These are phyloP conservation scores for Sequoiadendron giganteum DNA, from an alignment of 75 land plant species.

Conservation along the genomic window DNA sequence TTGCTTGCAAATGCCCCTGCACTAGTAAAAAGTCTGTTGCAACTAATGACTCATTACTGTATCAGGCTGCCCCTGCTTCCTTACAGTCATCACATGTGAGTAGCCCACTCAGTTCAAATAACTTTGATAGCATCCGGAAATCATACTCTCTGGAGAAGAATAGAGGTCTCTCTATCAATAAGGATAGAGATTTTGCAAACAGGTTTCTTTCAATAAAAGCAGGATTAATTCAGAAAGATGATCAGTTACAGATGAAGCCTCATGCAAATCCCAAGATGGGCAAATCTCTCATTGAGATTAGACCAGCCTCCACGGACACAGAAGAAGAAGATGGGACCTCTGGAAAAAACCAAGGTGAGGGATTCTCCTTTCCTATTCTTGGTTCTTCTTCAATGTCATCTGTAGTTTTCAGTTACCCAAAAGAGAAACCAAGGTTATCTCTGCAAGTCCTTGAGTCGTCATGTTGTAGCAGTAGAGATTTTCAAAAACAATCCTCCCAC, in stretches of 20 bases:
- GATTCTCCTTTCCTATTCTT: conserved; percentile 9
- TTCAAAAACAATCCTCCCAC: neutral
- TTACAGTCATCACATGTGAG: neutral
- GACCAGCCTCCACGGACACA: neutral
- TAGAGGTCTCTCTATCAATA: neutral
- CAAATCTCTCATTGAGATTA: neutral
- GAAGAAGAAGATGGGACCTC: neutral
- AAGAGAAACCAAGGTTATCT: conserved; percentile 10
- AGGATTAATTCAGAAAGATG: neutral
- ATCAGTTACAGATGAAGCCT: neutral
- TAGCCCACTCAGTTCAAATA: conserved; percentile 1
- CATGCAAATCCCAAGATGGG: neutral
- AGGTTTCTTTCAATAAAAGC: neutral
- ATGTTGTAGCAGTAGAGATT: neutral
- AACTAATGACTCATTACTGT: neutral
- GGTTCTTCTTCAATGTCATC: neutral
- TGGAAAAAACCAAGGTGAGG: neutral
- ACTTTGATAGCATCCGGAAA: neutral
- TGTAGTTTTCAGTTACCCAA: neutral
- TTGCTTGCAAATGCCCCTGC: conserved; percentile 12
- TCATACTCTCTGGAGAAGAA: neutral
- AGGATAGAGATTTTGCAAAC: neutral
- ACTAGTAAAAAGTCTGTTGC: conserved; percentile 1
- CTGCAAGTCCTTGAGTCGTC: neutral
- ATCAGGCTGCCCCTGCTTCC: neutral